These are phyloP conservation scores for Botryotinia narcissicola DNA, from an alignment of 2,329 filamentous ascomycete species.

Conservation along the genomic window DNA sequence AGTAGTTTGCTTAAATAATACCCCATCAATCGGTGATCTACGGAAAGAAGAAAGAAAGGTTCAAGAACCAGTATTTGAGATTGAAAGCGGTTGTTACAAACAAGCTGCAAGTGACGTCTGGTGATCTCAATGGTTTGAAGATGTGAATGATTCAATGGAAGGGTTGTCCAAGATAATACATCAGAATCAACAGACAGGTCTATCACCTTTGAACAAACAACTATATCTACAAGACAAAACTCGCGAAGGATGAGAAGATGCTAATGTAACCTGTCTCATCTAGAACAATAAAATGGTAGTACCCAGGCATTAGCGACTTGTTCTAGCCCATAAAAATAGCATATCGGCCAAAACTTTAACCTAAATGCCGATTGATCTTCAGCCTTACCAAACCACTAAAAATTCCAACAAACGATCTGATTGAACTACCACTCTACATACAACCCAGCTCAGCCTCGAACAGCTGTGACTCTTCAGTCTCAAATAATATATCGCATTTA, in stretches of 20 bases:
- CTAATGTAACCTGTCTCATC: neutral
- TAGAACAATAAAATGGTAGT: neutral
- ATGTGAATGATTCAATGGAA: neutral
- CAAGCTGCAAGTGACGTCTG: too few relatives aligned
- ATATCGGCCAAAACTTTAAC: neutral
- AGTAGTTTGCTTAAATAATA: too few relatives aligned
- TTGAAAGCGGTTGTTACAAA: neutral
- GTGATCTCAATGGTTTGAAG: too few relatives aligned
- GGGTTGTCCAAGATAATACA: neutral
- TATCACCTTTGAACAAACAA: neutral
- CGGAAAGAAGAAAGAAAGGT: neutral
- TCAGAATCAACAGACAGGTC: neutral
- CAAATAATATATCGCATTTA: neutral
- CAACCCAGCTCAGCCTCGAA: neutral
- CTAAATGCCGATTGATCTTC: slow-evolving; percentile 19
- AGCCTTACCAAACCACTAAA: slow-evolving; percentile 18
- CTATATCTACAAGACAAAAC: neutral
- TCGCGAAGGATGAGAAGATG: neutral
- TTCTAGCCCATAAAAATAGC: neutral
- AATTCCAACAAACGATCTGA: neutral
- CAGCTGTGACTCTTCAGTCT: neutral
- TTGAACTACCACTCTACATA: neutral
- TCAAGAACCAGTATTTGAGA: neutral
- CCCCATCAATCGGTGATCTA: neutral
- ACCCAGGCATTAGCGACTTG: neutral